Conservation (phyloP, 164 flowering plant genomes). For the Nelumbo lutea region DNA sequence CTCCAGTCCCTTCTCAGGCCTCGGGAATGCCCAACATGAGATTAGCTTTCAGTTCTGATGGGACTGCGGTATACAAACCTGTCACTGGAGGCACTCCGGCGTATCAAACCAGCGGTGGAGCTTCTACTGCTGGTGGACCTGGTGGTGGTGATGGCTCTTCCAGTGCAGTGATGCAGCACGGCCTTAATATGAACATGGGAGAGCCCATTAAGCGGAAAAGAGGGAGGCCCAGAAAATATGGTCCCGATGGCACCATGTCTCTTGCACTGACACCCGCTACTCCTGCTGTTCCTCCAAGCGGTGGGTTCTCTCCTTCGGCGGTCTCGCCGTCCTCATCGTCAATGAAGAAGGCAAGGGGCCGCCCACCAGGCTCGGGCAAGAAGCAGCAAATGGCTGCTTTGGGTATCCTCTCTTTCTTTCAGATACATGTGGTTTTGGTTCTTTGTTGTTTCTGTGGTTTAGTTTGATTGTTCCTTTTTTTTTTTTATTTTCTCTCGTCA, state of each 20-base stretch:
- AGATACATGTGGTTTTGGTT: conserved; percentile 1
- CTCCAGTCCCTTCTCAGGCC: conserved; percentile 26
- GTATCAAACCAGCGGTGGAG: conserved; percentile 21
- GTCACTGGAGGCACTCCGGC: conserved; percentile 32
- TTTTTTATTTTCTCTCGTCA: not conserved
- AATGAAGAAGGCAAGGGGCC: conserved; percentile 57
- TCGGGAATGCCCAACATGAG: conserved; percentile 49
- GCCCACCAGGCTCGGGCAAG: conserved; percentile 77
- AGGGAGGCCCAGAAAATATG: conserved; percentile 66
- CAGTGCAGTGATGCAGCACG: conserved; percentile 11
- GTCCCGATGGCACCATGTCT: conserved; percentile 28
- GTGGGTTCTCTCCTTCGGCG: conserved; percentile 18
- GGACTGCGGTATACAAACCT: conserved; percentile 53
- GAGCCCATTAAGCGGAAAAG: conserved; percentile 62
- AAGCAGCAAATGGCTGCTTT: conserved; percentile 53
- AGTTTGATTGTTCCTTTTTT: not conserved
- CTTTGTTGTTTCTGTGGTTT: not conserved
- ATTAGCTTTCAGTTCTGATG: conserved; percentile 43
- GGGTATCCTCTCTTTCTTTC: conserved; percentile 33
- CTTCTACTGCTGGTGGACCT: conserved; percentile 10
- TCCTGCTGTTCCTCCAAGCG: conserved; percentile 17
- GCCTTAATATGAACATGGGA: conserved; percentile 32
- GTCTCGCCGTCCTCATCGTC: conserved; percentile 33
- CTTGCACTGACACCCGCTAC: conserved; percentile 29
- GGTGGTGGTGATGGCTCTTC: conserved; percentile 10